A percentile compares a stretch with the other conserved stretches of the same genome.
phyloP scores from a whole-genome alignment of 179 eudicot species.

The Drosera spatulata region DNA sequence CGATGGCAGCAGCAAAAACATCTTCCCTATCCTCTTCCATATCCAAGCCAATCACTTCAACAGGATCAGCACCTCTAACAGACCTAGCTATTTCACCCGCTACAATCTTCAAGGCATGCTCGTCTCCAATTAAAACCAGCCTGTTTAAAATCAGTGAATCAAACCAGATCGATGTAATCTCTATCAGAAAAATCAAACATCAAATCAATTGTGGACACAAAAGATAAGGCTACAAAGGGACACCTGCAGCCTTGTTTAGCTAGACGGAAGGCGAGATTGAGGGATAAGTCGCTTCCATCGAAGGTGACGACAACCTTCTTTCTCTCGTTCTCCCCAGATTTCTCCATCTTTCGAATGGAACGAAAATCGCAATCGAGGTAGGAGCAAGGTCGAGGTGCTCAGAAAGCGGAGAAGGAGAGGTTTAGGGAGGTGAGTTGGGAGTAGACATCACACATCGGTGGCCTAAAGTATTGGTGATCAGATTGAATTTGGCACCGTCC shows the following conservation, averaged over 20 bases:
- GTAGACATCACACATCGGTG: no score
- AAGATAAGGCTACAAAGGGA: not conserved
- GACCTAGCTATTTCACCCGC: constrained; percentile 42
- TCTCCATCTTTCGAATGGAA: no score
- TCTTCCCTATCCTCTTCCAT: constrained; percentile 74
- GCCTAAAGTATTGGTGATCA: no score
- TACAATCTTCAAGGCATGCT: constrained; percentile 28
- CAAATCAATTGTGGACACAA: not conserved
- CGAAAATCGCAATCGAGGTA: no score
- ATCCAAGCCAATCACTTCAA: constrained; percentile 63
- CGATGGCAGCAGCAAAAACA: constrained; percentile 56
- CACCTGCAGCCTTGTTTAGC: constrained; percentile 84
- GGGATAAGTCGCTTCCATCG: constrained; percentile 66
- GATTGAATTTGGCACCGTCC: no score
- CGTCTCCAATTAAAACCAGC: constrained; percentile 78
- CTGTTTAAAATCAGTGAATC: constrained; percentile 16
- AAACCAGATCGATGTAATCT: not conserved
- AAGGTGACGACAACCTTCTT: constrained; percentile 73
- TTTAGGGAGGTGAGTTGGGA: no score
- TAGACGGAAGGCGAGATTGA: constrained; percentile 47
- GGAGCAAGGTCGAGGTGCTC: no score
- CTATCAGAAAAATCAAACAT: not conserved
- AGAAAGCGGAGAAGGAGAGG: no score
- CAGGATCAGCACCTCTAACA: constrained; percentile 14
- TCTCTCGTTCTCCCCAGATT: not conserved